Conservation (phyloP, 2,329 filamentous ascomycete species). For the Monosporascus cannonballus region DNA sequence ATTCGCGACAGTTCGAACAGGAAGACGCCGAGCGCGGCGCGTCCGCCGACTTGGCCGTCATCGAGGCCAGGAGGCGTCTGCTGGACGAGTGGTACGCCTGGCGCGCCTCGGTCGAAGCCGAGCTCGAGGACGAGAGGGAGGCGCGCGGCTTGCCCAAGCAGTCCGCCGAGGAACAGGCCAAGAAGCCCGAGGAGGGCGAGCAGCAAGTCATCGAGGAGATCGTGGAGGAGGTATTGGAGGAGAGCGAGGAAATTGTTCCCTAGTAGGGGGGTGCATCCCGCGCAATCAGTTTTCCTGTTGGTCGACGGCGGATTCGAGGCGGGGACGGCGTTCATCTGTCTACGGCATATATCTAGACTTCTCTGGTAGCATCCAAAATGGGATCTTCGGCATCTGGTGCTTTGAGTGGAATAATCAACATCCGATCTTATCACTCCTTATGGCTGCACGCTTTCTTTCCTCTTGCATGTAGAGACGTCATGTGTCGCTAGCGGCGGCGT, state of each 20-base stretch:
- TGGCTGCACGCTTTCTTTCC: too few species aligned
- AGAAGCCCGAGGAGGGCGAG: constrained; percentile 57
- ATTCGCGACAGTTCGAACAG: constrained; percentile 90
- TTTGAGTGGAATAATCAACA: too few species aligned
- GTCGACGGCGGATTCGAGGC: neutral
- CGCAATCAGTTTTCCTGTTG: neutral
- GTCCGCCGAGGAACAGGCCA: constrained; percentile 55
- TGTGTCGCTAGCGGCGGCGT: too few species aligned
- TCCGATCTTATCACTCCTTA: too few species aligned
- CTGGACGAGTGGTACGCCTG: constrained; percentile 88
- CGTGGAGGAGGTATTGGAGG: constrained; percentile 75
- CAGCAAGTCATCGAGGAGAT: constrained; percentile 83
- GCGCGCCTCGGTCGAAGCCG: constrained; percentile 66
- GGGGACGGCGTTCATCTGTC: constrained; percentile 4
- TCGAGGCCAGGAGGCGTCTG: constrained; percentile 75
- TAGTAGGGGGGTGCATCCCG: constrained; percentile 5
- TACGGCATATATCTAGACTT: constrained; percentile 5
- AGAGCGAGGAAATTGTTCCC: constrained; percentile 71
- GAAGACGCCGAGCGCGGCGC: constrained; percentile 91
- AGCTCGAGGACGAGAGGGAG: constrained; percentile 66
- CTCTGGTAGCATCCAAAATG: constrained; percentile 4
- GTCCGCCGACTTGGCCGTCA: constrained; percentile 87
- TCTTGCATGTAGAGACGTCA: too few species aligned
- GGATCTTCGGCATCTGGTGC: neutral
- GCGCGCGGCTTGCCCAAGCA: constrained; percentile 61